Evolutionary conservation across 108 stramenopile genomes (phyloP).

Genomic region (Nitzschia putrida): DNA sequence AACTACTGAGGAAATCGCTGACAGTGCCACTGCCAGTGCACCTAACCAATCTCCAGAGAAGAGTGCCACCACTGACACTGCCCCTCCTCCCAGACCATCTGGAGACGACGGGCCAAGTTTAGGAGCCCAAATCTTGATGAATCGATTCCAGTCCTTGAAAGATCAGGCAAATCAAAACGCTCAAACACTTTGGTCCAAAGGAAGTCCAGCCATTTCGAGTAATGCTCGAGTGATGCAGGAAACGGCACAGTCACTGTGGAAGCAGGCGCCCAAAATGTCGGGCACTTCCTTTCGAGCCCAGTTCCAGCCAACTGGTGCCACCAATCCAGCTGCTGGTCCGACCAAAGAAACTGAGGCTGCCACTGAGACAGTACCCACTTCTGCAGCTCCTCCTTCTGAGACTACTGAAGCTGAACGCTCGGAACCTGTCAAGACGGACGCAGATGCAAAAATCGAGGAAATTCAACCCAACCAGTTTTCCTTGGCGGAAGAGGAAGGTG

Average conservation of each 20-base stretch:
- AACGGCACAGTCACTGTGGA: conserved; percentile 18
- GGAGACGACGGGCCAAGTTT: neutral
- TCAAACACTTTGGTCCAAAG: conserved; percentile 15
- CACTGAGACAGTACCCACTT: neutral
- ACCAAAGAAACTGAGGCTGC: no score
- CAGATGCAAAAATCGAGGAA: neutral
- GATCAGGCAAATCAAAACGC: conserved; percentile 47
- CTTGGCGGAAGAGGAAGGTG: neutral
- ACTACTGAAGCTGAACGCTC: neutral
- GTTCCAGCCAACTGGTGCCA: neutral
- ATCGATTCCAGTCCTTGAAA: conserved; percentile 45
- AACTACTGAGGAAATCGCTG: no score
- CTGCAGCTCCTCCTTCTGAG: conserved; percentile 1
- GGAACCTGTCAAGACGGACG: neutral
- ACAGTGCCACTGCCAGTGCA: no score
- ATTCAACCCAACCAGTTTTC: conserved; percentile 14
- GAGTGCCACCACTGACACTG: no score
- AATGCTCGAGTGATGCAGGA: conserved; percentile 30
- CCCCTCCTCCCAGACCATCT: no score
- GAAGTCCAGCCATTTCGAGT: conserved; percentile 24
- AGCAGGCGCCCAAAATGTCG: conserved; percentile 8
- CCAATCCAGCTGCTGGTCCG: neutral
- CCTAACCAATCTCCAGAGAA: no score
- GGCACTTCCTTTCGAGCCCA: neutral
- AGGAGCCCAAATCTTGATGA: conserved; percentile 53